phyloP scores from a whole-genome alignment of 202 grass and related monocot species.

The Tripidium arundinaceum region DNA sequence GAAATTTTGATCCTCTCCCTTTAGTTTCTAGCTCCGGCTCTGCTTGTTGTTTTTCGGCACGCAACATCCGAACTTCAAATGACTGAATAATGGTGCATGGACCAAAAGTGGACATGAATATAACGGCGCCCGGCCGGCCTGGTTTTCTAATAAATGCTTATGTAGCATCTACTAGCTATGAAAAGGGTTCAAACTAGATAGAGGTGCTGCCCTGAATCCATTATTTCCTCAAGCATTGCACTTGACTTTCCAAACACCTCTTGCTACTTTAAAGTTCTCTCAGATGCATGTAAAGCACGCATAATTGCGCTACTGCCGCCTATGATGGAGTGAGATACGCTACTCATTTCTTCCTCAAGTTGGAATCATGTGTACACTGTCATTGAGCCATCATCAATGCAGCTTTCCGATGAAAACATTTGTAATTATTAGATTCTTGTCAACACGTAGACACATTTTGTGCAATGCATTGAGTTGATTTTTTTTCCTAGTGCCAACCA shows the following conservation, averaged over 20 bases:
- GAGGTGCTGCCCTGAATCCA: neutral
- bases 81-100: no score
- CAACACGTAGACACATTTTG: neutral
- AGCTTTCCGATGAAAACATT: neutral
- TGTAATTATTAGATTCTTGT: slow-evolving; percentile 6
- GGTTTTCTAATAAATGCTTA: neutral
- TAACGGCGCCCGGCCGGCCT: neutral
- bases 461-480: neutral
- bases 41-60: no score
- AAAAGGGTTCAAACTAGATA: neutral
- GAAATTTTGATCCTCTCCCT: no score
- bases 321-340: slow-evolving; percentile 34
- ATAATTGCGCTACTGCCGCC: slow-evolving; percentile 19
- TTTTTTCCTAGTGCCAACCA: neutral
- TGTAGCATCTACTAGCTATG: neutral
- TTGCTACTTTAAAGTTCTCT: slow-evolving; percentile 11
- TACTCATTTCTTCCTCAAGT: slow-evolving; percentile 33
- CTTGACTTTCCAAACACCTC: neutral
- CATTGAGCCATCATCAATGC: slow-evolving; percentile 28
- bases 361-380: slow-evolving; percentile 17
- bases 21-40: no score
- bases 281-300: slow-evolving; percentile 8
- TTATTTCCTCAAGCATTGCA: slow-evolving; percentile 16
- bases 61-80: no score
- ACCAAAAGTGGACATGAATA: neutral